phyloP scores from a whole-genome alignment of 495 filamentous ascomycete genomes.

The Penicillium pancosmium region DNA sequence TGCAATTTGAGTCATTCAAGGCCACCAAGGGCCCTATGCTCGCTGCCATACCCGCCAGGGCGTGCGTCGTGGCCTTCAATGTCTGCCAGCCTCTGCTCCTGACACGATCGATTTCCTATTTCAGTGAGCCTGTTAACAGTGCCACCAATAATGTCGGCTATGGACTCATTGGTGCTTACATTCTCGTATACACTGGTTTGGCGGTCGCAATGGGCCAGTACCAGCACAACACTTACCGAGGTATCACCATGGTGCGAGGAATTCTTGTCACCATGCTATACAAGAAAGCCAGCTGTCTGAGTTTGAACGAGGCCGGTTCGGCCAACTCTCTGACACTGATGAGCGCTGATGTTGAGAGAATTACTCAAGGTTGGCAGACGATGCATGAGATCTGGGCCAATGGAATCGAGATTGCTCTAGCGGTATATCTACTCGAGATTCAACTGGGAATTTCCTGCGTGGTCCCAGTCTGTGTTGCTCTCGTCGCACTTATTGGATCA shows the following conservation, averaged over 20 bases:
- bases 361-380: conserved; percentile 47
- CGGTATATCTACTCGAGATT: conserved; percentile 57
- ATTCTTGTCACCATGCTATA: conserved; percentile 61
- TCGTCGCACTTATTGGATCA: conserved; percentile 40
- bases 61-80: conserved; percentile 59
- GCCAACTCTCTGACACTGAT: conserved; percentile 60
- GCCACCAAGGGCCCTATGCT: conserved; percentile 51
- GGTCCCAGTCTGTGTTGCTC: conserved; percentile 56
- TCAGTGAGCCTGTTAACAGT: conserved; percentile 40
- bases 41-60: conserved; percentile 53
- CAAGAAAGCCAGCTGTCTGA: conserved; percentile 46
- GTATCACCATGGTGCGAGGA: conserved; percentile 62
- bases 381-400: conserved; percentile 65
- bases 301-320: conserved; percentile 46
- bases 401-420: conserved; percentile 58
- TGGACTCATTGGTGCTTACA: conserved; percentile 66
- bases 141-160: conserved; percentile 56
- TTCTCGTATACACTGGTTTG: conserved; percentile 62
- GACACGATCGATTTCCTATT: conserved; percentile 51
- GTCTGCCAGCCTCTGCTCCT: conserved; percentile 69
- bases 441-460: conserved; percentile 56
- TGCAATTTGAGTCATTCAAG: conserved; percentile 50
- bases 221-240: conserved; percentile 59
- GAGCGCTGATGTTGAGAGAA: conserved; percentile 63
- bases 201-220: conserved; percentile 54